These are phyloP conservation scores for Solanum tarapatanum DNA, from an alignment of 257 asterid genomes.

Conservation along the genomic window DNA sequence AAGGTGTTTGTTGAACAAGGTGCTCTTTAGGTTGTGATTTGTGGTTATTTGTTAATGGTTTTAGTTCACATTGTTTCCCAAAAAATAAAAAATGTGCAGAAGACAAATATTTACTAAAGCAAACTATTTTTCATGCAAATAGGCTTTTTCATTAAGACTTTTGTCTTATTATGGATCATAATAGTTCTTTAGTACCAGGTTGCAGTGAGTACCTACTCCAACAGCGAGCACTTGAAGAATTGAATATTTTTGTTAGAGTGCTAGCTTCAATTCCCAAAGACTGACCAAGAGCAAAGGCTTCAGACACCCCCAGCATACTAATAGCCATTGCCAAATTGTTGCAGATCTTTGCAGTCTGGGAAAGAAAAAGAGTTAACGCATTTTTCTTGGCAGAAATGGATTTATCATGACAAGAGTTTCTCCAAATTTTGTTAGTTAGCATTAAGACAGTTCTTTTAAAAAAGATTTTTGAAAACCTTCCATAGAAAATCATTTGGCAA, in stretches of 20 bases:
- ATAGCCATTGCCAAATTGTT: slow-evolving; percentile 95
- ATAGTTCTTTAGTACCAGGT: not conserved
- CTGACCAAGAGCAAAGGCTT: slow-evolving; percentile 89
- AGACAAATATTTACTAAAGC: not conserved
- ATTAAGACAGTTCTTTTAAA: not conserved
- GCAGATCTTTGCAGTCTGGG: slow-evolving; percentile 85
- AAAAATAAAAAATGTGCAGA: not conserved
- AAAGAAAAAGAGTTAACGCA: not conserved
- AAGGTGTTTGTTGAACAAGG: not conserved
- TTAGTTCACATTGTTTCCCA: not conserved
- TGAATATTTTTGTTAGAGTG: slow-evolving; percentile 66
- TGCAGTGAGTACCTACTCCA: slow-evolving; percentile 79
- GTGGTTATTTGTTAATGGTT: not conserved
- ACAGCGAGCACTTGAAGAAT: slow-evolving; percentile 93
- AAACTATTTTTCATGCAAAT: not conserved
- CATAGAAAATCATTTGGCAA: not conserved
- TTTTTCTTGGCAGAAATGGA: not conserved
- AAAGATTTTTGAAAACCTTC: not conserved
- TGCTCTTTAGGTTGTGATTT: not conserved
- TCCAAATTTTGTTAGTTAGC: not conserved
- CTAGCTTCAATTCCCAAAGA: slow-evolving; percentile 59
- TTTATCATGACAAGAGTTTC: not conserved
- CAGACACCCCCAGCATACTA: slow-evolving; percentile 95
- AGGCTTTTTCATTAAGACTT: not conserved
- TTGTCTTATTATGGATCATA: not conserved